Conservation (phyloP, 352 stramenopile species). For the Phytophthora sojae region DNA sequence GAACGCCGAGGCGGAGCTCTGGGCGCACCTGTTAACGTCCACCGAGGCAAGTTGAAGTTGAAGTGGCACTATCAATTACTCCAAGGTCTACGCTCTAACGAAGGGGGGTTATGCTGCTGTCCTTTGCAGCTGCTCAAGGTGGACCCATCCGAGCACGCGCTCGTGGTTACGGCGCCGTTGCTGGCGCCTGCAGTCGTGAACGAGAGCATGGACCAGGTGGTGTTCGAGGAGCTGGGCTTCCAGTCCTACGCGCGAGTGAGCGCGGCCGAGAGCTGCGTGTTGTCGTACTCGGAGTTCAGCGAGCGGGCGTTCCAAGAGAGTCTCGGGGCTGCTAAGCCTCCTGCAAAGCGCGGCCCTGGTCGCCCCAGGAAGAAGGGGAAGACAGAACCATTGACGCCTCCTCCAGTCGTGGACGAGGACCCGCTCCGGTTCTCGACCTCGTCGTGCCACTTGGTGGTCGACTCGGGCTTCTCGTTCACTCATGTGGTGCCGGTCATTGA, state of each 20-base stretch:
- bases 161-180: slow-evolving; percentile 68
- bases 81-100: slow-evolving; percentile 11
- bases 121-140: slow-evolving; percentile 53
- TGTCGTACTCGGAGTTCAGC: slow-evolving; percentile 60
- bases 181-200: slow-evolving; percentile 62
- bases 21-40: slow-evolving; percentile 56
- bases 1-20: slow-evolving; percentile 78
- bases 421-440: slow-evolving; percentile 53
- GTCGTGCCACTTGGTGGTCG: slow-evolving; percentile 87
- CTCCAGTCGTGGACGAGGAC: slow-evolving; percentile 19
- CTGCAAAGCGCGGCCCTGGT: slow-evolving; percentile 28
- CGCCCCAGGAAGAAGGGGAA: slow-evolving; percentile 24
- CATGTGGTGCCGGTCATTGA: slow-evolving; percentile 94
- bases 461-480: slow-evolving; percentile 96
- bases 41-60: slow-evolving; percentile 39
- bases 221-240: slow-evolving; percentile 84
- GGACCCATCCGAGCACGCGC: slow-evolving; percentile 54
- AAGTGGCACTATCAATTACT: slow-evolving; percentile 5
- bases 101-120: background rate
- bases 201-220: slow-evolving; percentile 82
- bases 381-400: background rate
- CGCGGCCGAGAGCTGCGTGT: slow-evolving; percentile 66
- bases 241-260: slow-evolving; percentile 56
- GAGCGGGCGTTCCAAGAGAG: slow-evolving; percentile 31
- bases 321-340: slow-evolving; percentile 3